phyloP scores from a whole-genome alignment of 441 rosid genomes.

The Pelargonium citronellum region DNA sequence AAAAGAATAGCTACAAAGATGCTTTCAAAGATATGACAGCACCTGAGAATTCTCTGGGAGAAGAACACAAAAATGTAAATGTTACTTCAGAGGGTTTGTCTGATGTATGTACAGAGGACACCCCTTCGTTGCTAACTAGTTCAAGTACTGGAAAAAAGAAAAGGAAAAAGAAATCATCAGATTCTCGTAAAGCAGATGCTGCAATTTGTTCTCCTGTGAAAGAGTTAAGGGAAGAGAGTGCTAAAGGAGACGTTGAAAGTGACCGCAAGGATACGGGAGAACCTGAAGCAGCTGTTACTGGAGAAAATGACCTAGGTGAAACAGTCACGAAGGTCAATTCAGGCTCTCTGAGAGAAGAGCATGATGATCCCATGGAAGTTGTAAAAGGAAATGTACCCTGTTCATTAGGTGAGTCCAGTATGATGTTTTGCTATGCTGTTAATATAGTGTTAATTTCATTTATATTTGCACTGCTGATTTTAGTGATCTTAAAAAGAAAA shows the following conservation, averaged over 20 bases:
- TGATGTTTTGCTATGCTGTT: background rate
- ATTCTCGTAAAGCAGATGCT: background rate
- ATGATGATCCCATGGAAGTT: background rate
- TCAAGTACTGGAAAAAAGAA: conserved; percentile 10
- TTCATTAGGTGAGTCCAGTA: background rate
- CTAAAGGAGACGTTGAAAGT: background rate
- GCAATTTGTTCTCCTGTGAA: background rate
- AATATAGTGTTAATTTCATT: background rate
- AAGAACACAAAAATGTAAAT: conserved; percentile 13
- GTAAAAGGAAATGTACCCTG: background rate
- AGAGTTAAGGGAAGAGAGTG: background rate
- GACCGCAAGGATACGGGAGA: background rate
- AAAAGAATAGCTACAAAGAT: background rate
- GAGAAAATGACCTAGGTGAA: background rate
- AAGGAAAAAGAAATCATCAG: conserved; percentile 16
- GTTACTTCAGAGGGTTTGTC: conserved; percentile 14
- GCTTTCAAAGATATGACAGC: background rate
- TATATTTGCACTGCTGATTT: background rate
- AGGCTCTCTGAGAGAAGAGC: background rate
- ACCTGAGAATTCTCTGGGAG: conserved; percentile 3
- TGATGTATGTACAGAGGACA: conserved; percentile 14
- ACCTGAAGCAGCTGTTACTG: background rate
- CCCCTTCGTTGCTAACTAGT: conserved; percentile 3
- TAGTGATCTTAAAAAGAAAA: background rate
- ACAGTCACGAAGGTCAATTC: background rate